Evolutionary conservation across 2,329 filamentous ascomycete species (phyloP), one percentile per base, ranked within the genome.

Genomic region (Nigrospora sphaerica): DNA sequence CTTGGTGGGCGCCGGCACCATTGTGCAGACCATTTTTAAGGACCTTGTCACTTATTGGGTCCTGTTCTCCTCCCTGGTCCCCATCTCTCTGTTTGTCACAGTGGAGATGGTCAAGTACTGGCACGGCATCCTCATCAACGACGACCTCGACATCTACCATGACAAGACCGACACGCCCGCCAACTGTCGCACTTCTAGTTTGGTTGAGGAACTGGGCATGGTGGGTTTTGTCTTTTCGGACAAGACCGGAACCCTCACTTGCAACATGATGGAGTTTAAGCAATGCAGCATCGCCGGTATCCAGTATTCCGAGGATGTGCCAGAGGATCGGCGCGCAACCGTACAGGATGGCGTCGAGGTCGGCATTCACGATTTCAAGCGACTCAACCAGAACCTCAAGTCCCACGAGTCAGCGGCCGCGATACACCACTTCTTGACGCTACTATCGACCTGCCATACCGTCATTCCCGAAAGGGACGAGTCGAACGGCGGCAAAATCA

Each of bases 1-100:
- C 32, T 80, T 84, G 52, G 78, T 81, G 56, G 75, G 66, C 12
- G 73, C 72, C 4, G 62, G 62, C 31, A 57, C 65, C 19, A 69
- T 84, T n/a, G 85, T 83, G 16, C 77, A 81, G 55, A 88, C 90
- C 52, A 96, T 98, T 64, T 86, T 95, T 66, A 85, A 86, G 57
- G 93, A 98, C 67, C 86, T 98, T 62, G 87, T 96, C 60, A 98
- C 95, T 2, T 97, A 97, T 66, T 98, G 93, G 92, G 92, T 98
- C 32, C 70, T 98, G 33, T 98, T 96, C 68, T 97, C 92, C 3
- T 92, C 95, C 45, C 71, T 98, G 57, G 93, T 98, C 40, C 93
- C 93, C 32, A 96, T 98, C 58, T 97, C 92, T 31, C 83, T 98
- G 4, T 98, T 98, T 64, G 93, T 98, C 52, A 98, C 93, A 0